phyloP scores from a whole-genome alignment of 176 grass and related monocot species.

The Triticum timopheevii region DNA sequence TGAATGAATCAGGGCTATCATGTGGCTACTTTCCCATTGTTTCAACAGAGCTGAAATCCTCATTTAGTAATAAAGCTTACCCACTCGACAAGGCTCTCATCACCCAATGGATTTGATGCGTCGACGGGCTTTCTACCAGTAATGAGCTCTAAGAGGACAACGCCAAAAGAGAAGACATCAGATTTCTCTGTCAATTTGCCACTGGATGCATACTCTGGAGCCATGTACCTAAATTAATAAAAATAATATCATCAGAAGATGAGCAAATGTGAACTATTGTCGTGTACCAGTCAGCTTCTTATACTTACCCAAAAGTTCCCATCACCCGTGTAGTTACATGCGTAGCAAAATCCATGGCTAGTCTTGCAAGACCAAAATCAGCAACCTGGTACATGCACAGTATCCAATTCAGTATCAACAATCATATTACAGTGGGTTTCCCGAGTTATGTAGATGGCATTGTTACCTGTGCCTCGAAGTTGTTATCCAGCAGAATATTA shows the following conservation, averaged over 20 bases:
- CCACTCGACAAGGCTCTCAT: conserved; percentile 98
- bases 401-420: neutral
- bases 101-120: conserved; percentile 70
- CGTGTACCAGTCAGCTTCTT: neutral
- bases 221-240: conserved; percentile 59
- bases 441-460: neutral
- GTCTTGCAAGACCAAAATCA: conserved; percentile 94
- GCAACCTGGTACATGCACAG: conserved; percentile 55
- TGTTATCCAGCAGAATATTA: conserved; percentile 90
- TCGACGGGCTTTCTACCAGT: conserved; percentile 90
- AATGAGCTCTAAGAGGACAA: conserved; percentile 95
- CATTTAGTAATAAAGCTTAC: conserved; percentile 47
- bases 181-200: conserved; percentile 97
- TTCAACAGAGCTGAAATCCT: neutral
- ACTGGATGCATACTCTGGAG: conserved; percentile 93
- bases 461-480: conserved; percentile 87
- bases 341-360: conserved; percentile 78
- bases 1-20: neutral
- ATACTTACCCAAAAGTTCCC: conserved; percentile 95
- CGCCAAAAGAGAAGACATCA: conserved; percentile 96
- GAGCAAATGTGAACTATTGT: neutral
- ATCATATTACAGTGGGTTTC: neutral
- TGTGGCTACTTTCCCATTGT: neutral
- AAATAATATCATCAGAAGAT: neutral
- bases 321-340: conserved; percentile 98